phyloP scores from a whole-genome alignment of 1,139 yeast genomes.

The Suhomyces kunorum region DNA sequence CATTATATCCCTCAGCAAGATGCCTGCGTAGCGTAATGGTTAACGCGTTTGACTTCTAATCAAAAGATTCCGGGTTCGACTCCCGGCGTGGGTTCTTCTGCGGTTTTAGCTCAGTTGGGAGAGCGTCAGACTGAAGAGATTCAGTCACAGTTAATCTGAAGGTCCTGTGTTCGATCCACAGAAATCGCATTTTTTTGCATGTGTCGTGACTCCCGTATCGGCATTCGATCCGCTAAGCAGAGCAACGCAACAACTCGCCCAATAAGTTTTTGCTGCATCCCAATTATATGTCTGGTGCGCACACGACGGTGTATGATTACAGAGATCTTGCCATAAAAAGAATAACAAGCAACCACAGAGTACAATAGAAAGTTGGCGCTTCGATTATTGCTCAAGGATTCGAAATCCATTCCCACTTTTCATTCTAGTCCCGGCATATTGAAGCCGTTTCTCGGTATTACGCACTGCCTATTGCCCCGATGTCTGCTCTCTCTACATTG shows the following conservation, averaged over 20 bases:
- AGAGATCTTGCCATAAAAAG: constrained; percentile 1
- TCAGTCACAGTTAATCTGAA: constrained; percentile 47
- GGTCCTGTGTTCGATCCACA: constrained; percentile 62
- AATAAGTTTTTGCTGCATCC: not conserved
- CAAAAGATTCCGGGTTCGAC: constrained; percentile 22
- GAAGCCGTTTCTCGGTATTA: not conserved
- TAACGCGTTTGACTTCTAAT: constrained; percentile 23
- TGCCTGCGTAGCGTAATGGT: constrained; percentile 23
- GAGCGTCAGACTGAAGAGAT: constrained; percentile 83
- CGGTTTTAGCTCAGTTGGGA: constrained; percentile 79
- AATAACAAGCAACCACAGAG: constrained; percentile 1
- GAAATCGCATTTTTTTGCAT: constrained; percentile 21
- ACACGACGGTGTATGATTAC: constrained; percentile 1
- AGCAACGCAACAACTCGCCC: not conserved
- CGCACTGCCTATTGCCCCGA: not conserved
- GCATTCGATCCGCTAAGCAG: too few relatives aligned
- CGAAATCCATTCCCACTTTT: not conserved
- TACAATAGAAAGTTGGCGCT: not conserved
- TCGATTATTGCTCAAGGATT: not conserved
- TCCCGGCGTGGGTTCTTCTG: constrained; percentile 22
- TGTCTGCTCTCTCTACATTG: constrained; percentile 16
- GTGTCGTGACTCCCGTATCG: too few relatives aligned
- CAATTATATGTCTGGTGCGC: not conserved
- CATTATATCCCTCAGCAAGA: too few relatives aligned
- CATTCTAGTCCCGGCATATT: not conserved